Conservation (phyloP, 345 rosid species). For the Capsella bursapastoris region DNA sequence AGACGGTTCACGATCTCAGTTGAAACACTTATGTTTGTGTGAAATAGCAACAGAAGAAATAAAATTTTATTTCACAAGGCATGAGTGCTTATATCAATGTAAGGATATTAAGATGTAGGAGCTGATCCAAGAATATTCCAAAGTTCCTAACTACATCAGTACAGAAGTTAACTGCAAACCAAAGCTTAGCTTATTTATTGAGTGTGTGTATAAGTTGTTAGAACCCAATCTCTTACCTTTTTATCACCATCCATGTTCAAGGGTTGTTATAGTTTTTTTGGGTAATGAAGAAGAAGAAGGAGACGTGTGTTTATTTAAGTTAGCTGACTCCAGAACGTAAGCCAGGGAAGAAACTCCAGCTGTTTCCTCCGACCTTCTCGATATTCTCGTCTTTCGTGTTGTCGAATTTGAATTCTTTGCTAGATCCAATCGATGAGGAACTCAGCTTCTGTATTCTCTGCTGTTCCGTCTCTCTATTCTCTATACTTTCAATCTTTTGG, state of each 20-base stretch:
- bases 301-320: conserved; percentile 21
- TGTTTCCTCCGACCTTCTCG: conserved; percentile 72
- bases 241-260: conserved; percentile 15
- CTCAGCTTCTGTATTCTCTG: conserved; percentile 53
- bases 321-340: conserved; percentile 77
- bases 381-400: conserved; percentile 58
- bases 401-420: conserved; percentile 89
- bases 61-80: neutral
- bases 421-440: conserved; percentile 69
- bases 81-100: neutral
- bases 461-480: conserved; percentile 51
- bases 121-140: conserved; percentile 23
- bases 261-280: conserved; percentile 2
- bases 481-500: conserved; percentile 40
- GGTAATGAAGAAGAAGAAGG: conserved; percentile 14
- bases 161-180: conserved; percentile 30
- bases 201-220: conserved; percentile 44
- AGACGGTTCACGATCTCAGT: neutral
- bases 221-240: conserved; percentile 20
- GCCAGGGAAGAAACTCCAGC: conserved; percentile 88
- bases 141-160: conserved; percentile 33
- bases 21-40: neutral
- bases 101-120: neutral
- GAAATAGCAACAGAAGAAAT: neutral
- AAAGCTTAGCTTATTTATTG: conserved; percentile 36